A percentile compares a stretch with the other conserved stretches of the same genome.
phyloP scores from a whole-genome alignment of 352 stramenopile genomes.

The Pythium guiyangense region DNA sequence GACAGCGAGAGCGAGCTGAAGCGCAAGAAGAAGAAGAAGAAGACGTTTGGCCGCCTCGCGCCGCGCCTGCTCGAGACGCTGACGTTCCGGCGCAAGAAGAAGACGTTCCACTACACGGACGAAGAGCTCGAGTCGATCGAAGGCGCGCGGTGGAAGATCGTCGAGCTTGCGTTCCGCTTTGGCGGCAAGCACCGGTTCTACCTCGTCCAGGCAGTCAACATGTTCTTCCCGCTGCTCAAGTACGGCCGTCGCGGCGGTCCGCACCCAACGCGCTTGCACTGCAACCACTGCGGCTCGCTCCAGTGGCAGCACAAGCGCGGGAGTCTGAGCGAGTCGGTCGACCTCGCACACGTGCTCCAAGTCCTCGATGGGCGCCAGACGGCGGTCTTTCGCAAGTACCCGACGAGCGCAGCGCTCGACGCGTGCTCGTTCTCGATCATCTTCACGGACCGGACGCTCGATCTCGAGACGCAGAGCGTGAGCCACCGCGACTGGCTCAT shows the following conservation, averaged over 20 bases:
- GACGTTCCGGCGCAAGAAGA: constrained; percentile 63
- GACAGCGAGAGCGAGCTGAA: constrained; percentile 15
- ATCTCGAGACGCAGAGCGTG: constrained; percentile 71
- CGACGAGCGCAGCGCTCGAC: constrained; percentile 32
- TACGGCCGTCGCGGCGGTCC: constrained; percentile 70
- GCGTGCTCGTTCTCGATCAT: constrained; percentile 70
- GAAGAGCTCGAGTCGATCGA: constrained; percentile 76
- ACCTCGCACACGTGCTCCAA: constrained; percentile 67
- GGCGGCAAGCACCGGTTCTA: constrained; percentile 82
- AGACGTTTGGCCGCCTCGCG: constrained; percentile 48
- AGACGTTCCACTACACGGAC: constrained; percentile 74
- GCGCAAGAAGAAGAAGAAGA: constrained; percentile 59
- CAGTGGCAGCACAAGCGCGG: constrained; percentile 87
- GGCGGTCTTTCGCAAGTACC: constrained; percentile 77
- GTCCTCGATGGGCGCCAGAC: constrained; percentile 66
- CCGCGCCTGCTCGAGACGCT: constrained; percentile 54
- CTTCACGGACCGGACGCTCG: constrained; percentile 68
- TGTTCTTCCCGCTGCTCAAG: constrained; percentile 80
- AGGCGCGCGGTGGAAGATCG: constrained; percentile 82
- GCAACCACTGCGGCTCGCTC: constrained; percentile 73
- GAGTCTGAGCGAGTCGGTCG: constrained; percentile 56
- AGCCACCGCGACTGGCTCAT: constrained; percentile 82
- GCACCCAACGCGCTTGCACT: constrained; percentile 71
- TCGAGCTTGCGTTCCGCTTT: constrained; percentile 82
- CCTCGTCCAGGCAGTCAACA: constrained; percentile 84